Conservation (phyloP, 2,329 filamentous ascomycete genomes). For the Pestalotiopsis sp. region DNA sequence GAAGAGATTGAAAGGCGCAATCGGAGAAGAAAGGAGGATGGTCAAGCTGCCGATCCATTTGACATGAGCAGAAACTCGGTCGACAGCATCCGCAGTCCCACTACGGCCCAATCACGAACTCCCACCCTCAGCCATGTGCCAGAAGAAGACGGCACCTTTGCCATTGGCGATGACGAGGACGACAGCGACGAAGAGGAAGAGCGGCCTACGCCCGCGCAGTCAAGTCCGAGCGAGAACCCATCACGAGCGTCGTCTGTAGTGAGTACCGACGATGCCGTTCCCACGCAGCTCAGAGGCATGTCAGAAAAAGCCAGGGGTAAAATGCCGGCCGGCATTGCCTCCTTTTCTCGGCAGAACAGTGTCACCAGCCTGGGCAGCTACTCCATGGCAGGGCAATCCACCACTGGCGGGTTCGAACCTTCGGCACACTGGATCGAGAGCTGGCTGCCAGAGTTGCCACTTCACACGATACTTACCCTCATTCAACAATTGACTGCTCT, state of each 20-base stretch:
- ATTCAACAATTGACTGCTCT: conserved; percentile 67
- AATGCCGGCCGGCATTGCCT: conserved; percentile 81
- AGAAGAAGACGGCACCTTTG: conserved; percentile 80
- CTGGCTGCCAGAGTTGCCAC: conserved; percentile 88
- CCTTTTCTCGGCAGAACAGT: conserved; percentile 89
- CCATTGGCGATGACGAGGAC: conserved; percentile 80
- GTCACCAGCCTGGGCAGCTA: conserved; percentile 76
- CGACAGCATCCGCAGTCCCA: conserved; percentile 69
- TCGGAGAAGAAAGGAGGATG: conserved; percentile 68
- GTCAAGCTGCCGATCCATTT: conserved; percentile 49
- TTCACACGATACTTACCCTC: conserved; percentile 82
- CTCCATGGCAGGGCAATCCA: conserved; percentile 58
- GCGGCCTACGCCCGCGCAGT: conserved; percentile 60
- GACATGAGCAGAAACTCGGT: conserved; percentile 59
- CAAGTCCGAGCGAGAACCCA: conserved; percentile 65
- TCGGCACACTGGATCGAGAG: conserved; percentile 86
- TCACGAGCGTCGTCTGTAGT: conserved; percentile 70
- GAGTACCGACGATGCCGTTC: conserved; percentile 75
- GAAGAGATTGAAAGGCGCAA: conserved; percentile 85
- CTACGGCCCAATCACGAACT: conserved; percentile 52
- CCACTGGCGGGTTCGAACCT: conserved; percentile 71
- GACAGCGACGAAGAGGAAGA: conserved; percentile 57
- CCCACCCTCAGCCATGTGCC: conserved; percentile 68
- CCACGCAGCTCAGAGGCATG: conserved; percentile 84
- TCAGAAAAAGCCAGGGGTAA: conserved; percentile 97